A percentile compares a stretch with the other conserved stretches of the same genome.
These are phyloP conservation scores for Pestalotiopsis sp. DNA, from an alignment of 2,329 filamentous ascomycete species.

Conservation along the genomic window DNA sequence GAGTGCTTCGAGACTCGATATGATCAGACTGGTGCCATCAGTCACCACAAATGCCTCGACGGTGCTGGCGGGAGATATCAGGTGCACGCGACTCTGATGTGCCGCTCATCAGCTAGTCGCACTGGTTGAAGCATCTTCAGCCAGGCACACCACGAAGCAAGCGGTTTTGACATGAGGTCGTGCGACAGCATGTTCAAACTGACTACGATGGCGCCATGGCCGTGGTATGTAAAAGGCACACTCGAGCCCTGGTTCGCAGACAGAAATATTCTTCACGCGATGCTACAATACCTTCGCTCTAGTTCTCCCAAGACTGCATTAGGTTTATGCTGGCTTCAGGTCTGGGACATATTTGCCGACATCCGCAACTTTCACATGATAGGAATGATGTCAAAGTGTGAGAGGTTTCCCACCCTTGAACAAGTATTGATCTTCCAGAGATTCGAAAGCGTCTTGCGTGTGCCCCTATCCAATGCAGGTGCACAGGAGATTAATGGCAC, in stretches of 20 bases:
- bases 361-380: constrained; percentile 5
- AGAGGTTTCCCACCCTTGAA: neutral
- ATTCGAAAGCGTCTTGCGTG: neutral
- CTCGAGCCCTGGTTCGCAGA: neutral
- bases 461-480: neutral
- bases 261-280: neutral
- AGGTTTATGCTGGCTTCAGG: neutral
- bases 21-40: neutral
- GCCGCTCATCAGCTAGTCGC: neutral
- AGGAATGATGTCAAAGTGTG: neutral
- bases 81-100: neutral
- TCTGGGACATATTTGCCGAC: neutral
- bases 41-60: neutral
- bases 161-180: neutral
- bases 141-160: neutral
- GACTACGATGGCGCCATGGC: neutral
- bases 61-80: neutral
- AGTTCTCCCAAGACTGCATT: neutral
- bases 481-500: neutral
- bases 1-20: neutral
- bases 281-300: neutral
- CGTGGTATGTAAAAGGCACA: neutral
- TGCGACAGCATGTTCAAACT: neutral
- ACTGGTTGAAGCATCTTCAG: neutral
- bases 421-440: neutral